Conservation (phyloP, 2,329 filamentous ascomycete genomes). For the Thielaviopsis euricoi region DNA sequence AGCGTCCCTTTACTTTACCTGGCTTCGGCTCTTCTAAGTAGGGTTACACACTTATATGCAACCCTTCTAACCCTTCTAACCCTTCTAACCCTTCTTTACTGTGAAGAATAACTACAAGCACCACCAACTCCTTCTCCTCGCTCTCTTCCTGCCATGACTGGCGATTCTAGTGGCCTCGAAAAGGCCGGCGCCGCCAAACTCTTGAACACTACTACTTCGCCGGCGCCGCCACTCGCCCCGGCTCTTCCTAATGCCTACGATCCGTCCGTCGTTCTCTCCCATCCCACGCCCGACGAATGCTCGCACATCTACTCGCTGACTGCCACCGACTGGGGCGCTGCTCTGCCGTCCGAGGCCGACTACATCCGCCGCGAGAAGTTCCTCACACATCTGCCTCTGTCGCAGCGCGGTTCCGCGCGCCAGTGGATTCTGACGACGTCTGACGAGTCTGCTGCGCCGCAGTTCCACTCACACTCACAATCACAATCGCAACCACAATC, state of each 20-base stretch:
- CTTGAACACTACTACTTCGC: background rate
- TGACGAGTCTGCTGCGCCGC: background rate
- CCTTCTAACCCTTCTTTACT: background rate
- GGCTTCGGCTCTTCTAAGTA: background rate
- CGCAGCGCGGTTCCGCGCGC: slow-evolving; percentile 39
- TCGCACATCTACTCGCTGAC: slow-evolving; percentile 37
- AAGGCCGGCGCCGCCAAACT: background rate
- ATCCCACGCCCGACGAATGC: slow-evolving; percentile 41
- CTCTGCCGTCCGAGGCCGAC: slow-evolving; percentile 30
- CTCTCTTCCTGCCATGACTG: background rate
- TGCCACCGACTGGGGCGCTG: slow-evolving; percentile 40
- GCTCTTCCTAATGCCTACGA: too few relatives aligned
- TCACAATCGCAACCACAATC: slow-evolving; percentile 17
- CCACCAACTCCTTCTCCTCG: background rate
- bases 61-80: background rate
- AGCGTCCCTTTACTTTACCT: background rate
- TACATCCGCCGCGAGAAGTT: slow-evolving; percentile 45
- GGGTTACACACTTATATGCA: background rate
- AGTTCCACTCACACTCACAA: slow-evolving; percentile 18
- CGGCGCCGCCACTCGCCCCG: background rate
- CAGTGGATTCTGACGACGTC: slow-evolving; percentile 47
- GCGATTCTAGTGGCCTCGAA: slow-evolving; percentile 1
- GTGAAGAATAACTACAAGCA: background rate
- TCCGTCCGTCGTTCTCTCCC: slow-evolving; percentile 27
- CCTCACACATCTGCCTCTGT: slow-evolving; percentile 40